Percentiles rank a stretch among this genome's conserved stretches.
Evolutionary conservation across 2,329 filamentous ascomycete genomes (phyloP).

Genomic region (Aureobasidium lini): DNA sequence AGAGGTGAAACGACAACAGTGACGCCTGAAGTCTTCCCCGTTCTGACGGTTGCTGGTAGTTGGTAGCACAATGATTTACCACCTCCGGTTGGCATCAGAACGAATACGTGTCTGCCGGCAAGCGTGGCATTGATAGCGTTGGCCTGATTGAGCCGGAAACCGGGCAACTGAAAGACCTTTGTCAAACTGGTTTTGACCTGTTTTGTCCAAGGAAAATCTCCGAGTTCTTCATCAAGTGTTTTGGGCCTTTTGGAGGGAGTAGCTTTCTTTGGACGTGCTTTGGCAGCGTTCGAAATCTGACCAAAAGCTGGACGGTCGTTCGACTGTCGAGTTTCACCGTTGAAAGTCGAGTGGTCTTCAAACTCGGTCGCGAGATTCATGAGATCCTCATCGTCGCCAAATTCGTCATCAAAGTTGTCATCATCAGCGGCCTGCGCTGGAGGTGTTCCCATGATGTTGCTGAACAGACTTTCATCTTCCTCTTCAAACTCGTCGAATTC

Average conservation of each 20-base stretch:
- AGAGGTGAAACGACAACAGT: conserved; percentile 93
- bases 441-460: conserved; percentile 31
- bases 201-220: conserved; percentile 71
- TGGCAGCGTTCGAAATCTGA: conserved; percentile 24
- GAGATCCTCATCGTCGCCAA: conserved; percentile 31
- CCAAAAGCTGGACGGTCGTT: conserved; percentile 23
- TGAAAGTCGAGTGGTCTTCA: conserved; percentile 28
- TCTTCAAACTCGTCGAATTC: conserved; percentile 21
- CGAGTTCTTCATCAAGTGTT: conserved; percentile 27
- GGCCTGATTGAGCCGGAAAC: conserved; percentile 85
- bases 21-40: conserved; percentile 74
- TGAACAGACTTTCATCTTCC: conserved; percentile 27
- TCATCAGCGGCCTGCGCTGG: conserved; percentile 20
- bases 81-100: conserved; percentile 95
- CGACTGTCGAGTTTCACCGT: not conserved
- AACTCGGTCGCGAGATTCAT: conserved; percentile 37
- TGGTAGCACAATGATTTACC: conserved; percentile 98
- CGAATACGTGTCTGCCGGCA: conserved; percentile 79
- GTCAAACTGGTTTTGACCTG: conserved; percentile 77
- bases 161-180: conserved; percentile 73
- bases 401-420: conserved; percentile 27
- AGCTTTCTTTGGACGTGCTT: conserved; percentile 14
- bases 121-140: conserved; percentile 95
- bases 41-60: conserved; percentile 74
- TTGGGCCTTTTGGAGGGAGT: conserved; percentile 15